These are phyloP conservation scores for Kwoniella sp. DNA, from an alignment of 768 basidiomycete species.

Conservation along the genomic window DNA sequence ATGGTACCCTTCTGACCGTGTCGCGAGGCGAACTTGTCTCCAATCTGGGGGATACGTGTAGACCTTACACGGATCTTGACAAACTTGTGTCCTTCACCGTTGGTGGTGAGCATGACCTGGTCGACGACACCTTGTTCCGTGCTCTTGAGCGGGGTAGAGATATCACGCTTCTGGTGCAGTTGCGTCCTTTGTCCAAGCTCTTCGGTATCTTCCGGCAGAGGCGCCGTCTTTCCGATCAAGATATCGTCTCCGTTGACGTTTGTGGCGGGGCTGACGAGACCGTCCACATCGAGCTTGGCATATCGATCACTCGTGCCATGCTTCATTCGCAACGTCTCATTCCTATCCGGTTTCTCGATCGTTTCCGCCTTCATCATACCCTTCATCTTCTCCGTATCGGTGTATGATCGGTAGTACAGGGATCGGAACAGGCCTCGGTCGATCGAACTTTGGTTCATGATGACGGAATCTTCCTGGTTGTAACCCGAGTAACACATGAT, in stretches of 20 bases:
- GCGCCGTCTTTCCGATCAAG: constrained; percentile 98
- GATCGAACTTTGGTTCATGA: constrained; percentile 99
- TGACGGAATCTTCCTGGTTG: constrained; percentile 99
- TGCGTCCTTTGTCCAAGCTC: constrained; percentile 95
- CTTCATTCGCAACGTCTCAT: constrained; percentile 91
- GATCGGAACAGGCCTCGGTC: constrained; percentile 97
- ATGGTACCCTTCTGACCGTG: constrained; percentile 99
- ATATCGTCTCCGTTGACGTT: constrained; percentile 96
- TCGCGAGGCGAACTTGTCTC: constrained; percentile 98
- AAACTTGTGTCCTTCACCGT: constrained; percentile 92
- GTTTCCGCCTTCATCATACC: constrained; percentile 88
- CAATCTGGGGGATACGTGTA: constrained; percentile 93
- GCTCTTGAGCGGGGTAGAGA: constrained; percentile 94
- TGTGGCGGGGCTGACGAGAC: constrained; percentile 90
- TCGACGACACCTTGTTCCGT: constrained; percentile 98
- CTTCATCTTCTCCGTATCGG: constrained; percentile 96
- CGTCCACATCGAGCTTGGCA: constrained; percentile 95
- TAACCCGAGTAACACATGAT: constrained; percentile 98
- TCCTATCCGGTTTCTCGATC: constrained; percentile 92
- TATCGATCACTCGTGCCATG: constrained; percentile 74
- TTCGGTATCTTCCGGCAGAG: constrained; percentile 91
- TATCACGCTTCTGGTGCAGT: constrained; percentile 86
- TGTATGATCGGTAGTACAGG: constrained; percentile 97
- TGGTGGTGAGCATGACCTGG: constrained; percentile 93
- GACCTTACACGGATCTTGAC: constrained; percentile 96